Conservation (phyloP, 2,329 filamentous ascomycete species). For the Claviceps fusiformis region DNA sequence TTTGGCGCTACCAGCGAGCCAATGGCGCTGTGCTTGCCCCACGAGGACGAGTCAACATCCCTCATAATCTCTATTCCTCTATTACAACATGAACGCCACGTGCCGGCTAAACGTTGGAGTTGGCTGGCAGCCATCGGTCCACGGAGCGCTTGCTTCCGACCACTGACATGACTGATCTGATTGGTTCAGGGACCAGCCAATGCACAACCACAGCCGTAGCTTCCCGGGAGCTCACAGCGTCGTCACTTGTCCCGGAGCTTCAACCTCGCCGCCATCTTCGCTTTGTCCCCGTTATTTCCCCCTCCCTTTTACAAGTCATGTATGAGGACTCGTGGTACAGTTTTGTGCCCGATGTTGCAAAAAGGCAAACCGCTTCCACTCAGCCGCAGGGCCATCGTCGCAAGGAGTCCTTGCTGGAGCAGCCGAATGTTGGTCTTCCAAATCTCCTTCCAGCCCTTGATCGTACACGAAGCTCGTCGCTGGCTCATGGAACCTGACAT, state of each 20-base stretch:
- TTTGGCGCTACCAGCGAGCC: background rate
- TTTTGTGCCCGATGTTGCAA: slow-evolving; percentile 51
- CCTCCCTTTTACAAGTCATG: slow-evolving; percentile 33
- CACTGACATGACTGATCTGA: background rate
- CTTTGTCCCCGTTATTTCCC: background rate
- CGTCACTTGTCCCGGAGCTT: background rate
- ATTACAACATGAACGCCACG: background rate
- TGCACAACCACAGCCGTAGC: slow-evolving; percentile 8
- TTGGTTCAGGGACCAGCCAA: background rate
- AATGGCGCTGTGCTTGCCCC: background rate
- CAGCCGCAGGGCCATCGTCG: slow-evolving; percentile 44
- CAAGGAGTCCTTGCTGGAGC: slow-evolving; percentile 55
- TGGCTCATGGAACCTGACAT: slow-evolving; percentile 11
- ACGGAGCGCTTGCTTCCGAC: slow-evolving; percentile 5
- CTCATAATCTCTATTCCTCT: background rate
- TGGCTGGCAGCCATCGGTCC: background rate
- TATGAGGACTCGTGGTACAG: slow-evolving; percentile 80
- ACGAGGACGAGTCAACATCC: background rate
- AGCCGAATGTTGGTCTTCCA: slow-evolving; percentile 40
- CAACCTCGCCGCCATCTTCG: background rate
- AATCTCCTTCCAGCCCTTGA: background rate
- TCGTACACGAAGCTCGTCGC: background rate
- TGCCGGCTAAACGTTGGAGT: background rate
- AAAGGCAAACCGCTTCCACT: slow-evolving; percentile 29
- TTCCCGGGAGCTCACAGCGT: slow-evolving; percentile 11